Percentiles rank a stretch among this genome's conserved stretches.
These are phyloP conservation scores for Suhomyces terraborum DNA, from an alignment of 1,139 yeast genomes.

Conservation along the genomic window DNA sequence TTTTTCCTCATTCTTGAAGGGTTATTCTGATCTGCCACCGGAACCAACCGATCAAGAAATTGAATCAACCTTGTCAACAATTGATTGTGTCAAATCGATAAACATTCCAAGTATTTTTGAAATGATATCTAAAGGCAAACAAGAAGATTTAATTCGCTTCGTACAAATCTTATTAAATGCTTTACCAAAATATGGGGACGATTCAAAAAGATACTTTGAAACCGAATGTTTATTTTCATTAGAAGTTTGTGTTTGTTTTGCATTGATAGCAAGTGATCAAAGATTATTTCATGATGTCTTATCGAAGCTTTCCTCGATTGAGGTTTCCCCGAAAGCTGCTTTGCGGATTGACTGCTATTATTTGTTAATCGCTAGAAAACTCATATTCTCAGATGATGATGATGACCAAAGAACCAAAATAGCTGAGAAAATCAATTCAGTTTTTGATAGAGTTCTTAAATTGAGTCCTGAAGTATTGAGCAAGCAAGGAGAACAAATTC, in stretches of 20 bases:
- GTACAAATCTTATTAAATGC: constrained; percentile 28
- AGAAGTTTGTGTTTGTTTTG: constrained; percentile 56
- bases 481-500: constrained; percentile 52
- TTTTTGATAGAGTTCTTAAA: constrained; percentile 25
- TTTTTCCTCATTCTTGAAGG: constrained; percentile 87
- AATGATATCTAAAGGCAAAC: constrained; percentile 38
- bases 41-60: constrained; percentile 94
- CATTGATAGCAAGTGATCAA: constrained; percentile 45
- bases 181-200: constrained; percentile 35
- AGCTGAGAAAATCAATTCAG: not conserved
- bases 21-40: constrained; percentile 80
- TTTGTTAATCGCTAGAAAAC: constrained; percentile 41
- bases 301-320: constrained; percentile 22
- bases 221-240: constrained; percentile 56
- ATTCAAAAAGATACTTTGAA: constrained; percentile 51
- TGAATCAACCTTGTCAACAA: constrained; percentile 77
- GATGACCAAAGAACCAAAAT: not conserved
- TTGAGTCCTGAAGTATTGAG: constrained; percentile 43
- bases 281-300: constrained; percentile 31
- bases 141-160: constrained; percentile 24
- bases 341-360: constrained; percentile 43
- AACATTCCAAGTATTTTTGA: constrained; percentile 55
- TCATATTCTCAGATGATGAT: constrained; percentile 18
- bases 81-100: constrained; percentile 78
- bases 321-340: constrained; percentile 33